These are phyloP conservation scores for Gyromitra esculenta DNA, from an alignment of 2,329 filamentous ascomycete genomes.

Conservation along the genomic window DNA sequence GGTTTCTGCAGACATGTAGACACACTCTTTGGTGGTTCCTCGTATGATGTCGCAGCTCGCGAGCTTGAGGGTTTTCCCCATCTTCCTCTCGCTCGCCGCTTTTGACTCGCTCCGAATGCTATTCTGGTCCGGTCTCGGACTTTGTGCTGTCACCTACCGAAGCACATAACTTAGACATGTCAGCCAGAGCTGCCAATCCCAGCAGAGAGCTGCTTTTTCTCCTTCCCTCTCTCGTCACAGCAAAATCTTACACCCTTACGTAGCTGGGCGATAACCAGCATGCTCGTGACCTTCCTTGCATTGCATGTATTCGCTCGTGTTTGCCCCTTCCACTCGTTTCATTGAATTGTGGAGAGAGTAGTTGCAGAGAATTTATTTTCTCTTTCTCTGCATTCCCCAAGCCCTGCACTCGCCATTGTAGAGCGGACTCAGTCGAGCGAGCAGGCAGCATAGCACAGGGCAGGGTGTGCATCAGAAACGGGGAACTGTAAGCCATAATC, in stretches of 20 bases:
- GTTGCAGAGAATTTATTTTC: background rate
- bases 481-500: slow-evolving; percentile 40
- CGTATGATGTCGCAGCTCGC: slow-evolving; percentile 27
- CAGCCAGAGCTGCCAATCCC: slow-evolving; percentile 12
- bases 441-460: too few species aligned
- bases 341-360: slow-evolving; percentile 22
- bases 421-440: too few species aligned
- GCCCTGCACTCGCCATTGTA: slow-evolving; percentile 11
- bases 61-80: background rate
- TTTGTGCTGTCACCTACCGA: slow-evolving; percentile 11
- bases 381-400: slow-evolving; percentile 23
- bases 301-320: slow-evolving; percentile 2
- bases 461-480: slow-evolving; percentile 8
- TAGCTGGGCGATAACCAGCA: slow-evolving; percentile 1
- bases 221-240: background rate
- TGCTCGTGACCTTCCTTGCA: slow-evolving; percentile 17
- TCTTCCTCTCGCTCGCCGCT: slow-evolving; percentile 18
- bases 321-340: slow-evolving; percentile 16
- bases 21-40: slow-evolving; percentile 11
- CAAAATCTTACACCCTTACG: background rate
- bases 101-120: background rate
- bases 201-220: slow-evolving; percentile 4
- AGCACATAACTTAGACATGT: slow-evolving; percentile 27
- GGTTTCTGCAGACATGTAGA: slow-evolving; percentile 3
- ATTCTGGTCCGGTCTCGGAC: background rate